A percentile compares a stretch with the other conserved stretches of the same genome.
phyloP scores from a whole-genome alignment of 1,284 basidiomycete species.

The Bjerkandera adusta region DNA sequence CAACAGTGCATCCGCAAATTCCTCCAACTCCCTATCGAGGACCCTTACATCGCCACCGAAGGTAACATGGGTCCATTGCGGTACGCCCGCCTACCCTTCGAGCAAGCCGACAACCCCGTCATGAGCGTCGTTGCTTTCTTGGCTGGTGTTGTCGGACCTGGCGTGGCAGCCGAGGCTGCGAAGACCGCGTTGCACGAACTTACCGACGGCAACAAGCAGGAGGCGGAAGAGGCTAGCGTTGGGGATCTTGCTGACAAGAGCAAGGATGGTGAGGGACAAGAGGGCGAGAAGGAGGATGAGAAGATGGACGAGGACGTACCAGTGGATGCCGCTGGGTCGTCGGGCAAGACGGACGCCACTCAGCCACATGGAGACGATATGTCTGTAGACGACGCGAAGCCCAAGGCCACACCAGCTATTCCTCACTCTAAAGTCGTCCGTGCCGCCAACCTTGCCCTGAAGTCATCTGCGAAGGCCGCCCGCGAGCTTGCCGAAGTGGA shows the following conservation, averaged over 20 bases:
- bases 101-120: constrained; percentile 95
- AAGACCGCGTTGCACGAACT: constrained; percentile 86
- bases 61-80: constrained; percentile 78
- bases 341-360: constrained; percentile 21
- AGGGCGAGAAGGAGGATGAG: constrained; percentile 21
- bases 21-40: constrained; percentile 95
- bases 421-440: constrained; percentile 76
- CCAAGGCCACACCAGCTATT: constrained; percentile 41
- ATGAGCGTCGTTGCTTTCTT: constrained; percentile 99
- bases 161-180: constrained; percentile 91
- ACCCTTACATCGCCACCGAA: constrained; percentile 79
- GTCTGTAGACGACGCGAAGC: constrained; percentile 37
- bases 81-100: constrained; percentile 84
- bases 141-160: constrained; percentile 88
- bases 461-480: constrained; percentile 88
- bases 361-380: constrained; percentile 24
- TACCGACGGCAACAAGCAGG: constrained; percentile 54
- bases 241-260: constrained; percentile 28
- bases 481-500: constrained; percentile 82
- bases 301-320: constrained; percentile 24
- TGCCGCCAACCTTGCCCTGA: constrained; percentile 83
- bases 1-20: constrained; percentile 97
- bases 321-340: constrained; percentile 29
- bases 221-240: constrained; percentile 27
- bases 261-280: constrained; percentile 22